A percentile compares a stretch with the other conserved stretches of the same genome.
Evolutionary conservation across 768 basidiomycete genomes (phyloP).

Genomic region (Pulveroboletus frians): DNA sequence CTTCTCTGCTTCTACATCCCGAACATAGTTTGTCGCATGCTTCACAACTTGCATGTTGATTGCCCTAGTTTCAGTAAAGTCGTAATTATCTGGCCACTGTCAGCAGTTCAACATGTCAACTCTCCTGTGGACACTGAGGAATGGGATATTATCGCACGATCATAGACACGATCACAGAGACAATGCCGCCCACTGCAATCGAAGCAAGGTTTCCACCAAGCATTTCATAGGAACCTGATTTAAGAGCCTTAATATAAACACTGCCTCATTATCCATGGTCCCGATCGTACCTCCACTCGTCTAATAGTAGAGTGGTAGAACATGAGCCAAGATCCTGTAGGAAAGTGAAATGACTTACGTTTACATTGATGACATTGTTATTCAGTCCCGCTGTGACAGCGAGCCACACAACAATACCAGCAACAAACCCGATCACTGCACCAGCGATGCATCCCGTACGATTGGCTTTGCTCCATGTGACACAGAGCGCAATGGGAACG

Average conservation of each 20-base stretch:
- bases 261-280: constrained; percentile 3
- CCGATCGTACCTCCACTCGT: constrained; percentile 47
- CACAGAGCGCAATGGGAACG: constrained; percentile 78
- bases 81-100: constrained; percentile 77
- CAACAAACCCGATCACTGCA: constrained; percentile 59
- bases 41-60: constrained; percentile 49
- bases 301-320: constrained; percentile 19
- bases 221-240: constrained; percentile 58
- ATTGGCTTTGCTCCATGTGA: constrained; percentile 84
- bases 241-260: not conserved
- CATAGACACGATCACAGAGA: constrained; percentile 60
- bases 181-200: constrained; percentile 74
- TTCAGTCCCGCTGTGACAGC: constrained; percentile 73
- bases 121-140: not conserved
- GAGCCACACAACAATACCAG: constrained; percentile 79
- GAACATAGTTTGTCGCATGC: constrained; percentile 13
- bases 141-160: constrained; percentile 42
- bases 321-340: not conserved
- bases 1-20: constrained; percentile 35
- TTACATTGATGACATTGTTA: constrained; percentile 64
- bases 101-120: not conserved
- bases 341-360: constrained; percentile 33
- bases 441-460: constrained; percentile 80
- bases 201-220: constrained; percentile 86
- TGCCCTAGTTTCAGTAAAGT: constrained; percentile 73